Evolutionary conservation across 2,329 filamentous ascomycete species (phyloP), one percentile per base, ranked within the genome.

Genomic region (Cladosporium colombiae): DNA sequence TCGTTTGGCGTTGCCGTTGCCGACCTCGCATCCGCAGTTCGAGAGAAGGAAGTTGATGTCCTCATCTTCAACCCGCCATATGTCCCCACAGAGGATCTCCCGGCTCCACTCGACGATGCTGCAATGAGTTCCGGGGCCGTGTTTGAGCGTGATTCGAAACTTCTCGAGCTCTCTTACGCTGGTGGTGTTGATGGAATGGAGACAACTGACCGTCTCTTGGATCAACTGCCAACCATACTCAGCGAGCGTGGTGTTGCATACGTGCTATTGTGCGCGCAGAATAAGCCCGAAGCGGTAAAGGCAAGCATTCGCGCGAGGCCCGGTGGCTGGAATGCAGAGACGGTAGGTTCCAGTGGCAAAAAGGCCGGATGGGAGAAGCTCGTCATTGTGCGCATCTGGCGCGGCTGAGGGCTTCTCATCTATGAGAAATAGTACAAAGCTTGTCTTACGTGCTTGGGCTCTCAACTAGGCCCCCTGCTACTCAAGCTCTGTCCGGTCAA

Each of bases 31-130:
- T 78, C 84, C 2, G 81, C 89, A 0, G 79, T 96, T 49, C 83
- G 85, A 8, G 74, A 80, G 0, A 81, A 83, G 2, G 78, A 80
- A 46, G 85, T 96, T 5, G 95, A 99, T 75, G 85, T 99, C 13
- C 84, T 99, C 68, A 85, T 99, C 31, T 99, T 98, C 84, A 99
- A 99, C 76, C 95, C 95, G 62, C 95, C 95, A 0, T 99, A 99
- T 76, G 95, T 99, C 16, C 95, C 95, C 1, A 96, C 93, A 2
- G 85, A 89, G 29, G 86, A 88, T 49, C 80, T 96, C 66, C 93
- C 94, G 1, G 52, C 68, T 10, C 25, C 57, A 23, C 58, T 68
- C 33, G 65, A 66, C 27, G 58, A 65, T 11, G 53, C 62, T 31
- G 50, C 18, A 13, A 37, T 58, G 56, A 66, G 66, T 2, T 65